Conservation (phyloP, 2,329 filamentous ascomycete genomes). For the Sclerotinia borealis region DNA sequence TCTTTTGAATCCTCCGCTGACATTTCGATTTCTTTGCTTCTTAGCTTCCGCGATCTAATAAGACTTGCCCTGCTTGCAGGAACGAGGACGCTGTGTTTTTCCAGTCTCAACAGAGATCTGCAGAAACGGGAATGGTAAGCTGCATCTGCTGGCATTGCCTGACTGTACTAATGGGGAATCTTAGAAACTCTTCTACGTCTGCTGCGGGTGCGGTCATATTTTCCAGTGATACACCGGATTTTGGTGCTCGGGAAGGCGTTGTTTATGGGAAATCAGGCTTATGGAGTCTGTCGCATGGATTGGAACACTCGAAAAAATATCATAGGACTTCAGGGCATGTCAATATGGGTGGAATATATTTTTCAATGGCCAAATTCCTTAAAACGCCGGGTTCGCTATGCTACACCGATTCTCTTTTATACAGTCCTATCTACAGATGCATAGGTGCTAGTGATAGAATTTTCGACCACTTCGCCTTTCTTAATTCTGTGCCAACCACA, state of each 20-base stretch:
- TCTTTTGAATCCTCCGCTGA: slow-evolving; percentile 32
- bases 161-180: slow-evolving; percentile 24
- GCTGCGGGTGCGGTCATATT: slow-evolving; percentile 87
- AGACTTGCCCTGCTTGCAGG: slow-evolving; percentile 76
- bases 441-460: slow-evolving; percentile 91
- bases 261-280: slow-evolving; percentile 4
- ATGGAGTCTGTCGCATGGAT: slow-evolving; percentile 14
- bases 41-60: slow-evolving; percentile 86
- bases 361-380: neutral
- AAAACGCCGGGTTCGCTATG: slow-evolving; percentile 10
- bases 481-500: slow-evolving; percentile 82
- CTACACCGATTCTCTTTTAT: neutral
- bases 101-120: slow-evolving; percentile 94
- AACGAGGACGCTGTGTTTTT: slow-evolving; percentile 95
- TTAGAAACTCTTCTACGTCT: slow-evolving; percentile 89
- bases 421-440: slow-evolving; percentile 50
- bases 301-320: neutral
- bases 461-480: slow-evolving; percentile 95
- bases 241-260: slow-evolving; percentile 8
- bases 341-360: neutral
- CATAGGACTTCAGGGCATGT: neutral
- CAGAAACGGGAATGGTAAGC: slow-evolving; percentile 96
- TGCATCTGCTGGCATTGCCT: neutral
- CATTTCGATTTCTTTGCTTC: slow-evolving; percentile 36
- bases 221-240: slow-evolving; percentile 47